Conservation (phyloP, 257 asterid species). For the Solanum lignicaule region DNA sequence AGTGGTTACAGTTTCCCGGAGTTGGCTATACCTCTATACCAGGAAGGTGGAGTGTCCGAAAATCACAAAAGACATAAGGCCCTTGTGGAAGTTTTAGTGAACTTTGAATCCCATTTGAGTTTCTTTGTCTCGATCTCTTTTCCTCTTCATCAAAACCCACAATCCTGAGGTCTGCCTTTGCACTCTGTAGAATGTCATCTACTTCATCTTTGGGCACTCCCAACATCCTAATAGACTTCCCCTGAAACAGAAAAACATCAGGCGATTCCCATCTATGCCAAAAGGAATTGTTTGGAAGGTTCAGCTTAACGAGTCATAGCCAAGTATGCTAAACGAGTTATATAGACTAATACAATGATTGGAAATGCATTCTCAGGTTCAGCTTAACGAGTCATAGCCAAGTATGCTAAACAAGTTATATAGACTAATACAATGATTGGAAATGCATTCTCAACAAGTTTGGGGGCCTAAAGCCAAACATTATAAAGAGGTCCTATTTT, state of each 20-base stretch:
- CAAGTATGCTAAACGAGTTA: not conserved
- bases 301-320: not conserved
- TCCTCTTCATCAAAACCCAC: conserved; percentile 95
- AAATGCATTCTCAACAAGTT: too few relatives aligned
- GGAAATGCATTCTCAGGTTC: not conserved
- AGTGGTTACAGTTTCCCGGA: not conserved
- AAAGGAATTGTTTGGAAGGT: not conserved
- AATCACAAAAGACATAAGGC: conserved; percentile 64
- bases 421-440: not conserved
- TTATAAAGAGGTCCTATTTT: too few relatives aligned
- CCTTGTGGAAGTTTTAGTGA: conserved; percentile 63
- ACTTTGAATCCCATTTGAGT: conserved; percentile 17
- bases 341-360: not conserved
- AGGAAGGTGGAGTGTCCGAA: conserved; percentile 68
- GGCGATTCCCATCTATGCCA: not conserved
- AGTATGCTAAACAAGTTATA: not conserved
- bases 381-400: not conserved
- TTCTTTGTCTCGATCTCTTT: conserved; percentile 55
- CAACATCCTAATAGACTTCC: conserved; percentile 76
- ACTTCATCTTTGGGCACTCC: conserved; percentile 76
- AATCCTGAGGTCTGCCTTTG: conserved; percentile 55
- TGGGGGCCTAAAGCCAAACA: too few relatives aligned
- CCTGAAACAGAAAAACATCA: conserved; percentile 33
- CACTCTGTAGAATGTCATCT: conserved; percentile 57
- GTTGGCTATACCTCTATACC: conserved; percentile 56